Evolutionary conservation across 371 early-diverging fungal species (phyloP).

Genomic region (Rhizopus sp.): DNA sequence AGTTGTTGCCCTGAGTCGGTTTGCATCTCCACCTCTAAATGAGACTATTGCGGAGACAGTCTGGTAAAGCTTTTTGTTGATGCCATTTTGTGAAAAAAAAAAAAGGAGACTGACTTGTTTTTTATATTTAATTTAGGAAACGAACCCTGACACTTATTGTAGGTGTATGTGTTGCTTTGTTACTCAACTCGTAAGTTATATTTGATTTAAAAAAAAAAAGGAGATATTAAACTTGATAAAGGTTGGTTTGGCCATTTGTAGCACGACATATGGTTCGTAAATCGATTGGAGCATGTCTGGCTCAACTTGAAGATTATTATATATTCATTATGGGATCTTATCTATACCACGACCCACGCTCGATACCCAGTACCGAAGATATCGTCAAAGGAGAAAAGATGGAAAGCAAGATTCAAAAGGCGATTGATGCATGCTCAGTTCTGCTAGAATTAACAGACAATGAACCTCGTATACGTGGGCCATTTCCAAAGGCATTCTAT

Average conservation of each 20-base stretch:
- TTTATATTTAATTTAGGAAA: conserved; percentile 33
- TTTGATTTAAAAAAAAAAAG: not conserved
- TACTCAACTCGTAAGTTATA: conserved; percentile 47
- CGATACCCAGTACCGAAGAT: conserved; percentile 28
- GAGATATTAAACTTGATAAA: conserved; percentile 5
- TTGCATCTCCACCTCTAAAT: conserved; percentile 26
- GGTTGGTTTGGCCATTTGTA: conserved; percentile 63
- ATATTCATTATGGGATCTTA: conserved; percentile 45
- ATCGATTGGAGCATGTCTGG: conserved; percentile 40
- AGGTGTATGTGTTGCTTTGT: conserved; percentile 55
- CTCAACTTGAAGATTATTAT: conserved; percentile 48
- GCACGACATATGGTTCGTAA: conserved; percentile 62
- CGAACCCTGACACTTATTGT: conserved; percentile 55
- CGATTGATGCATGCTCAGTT: conserved; percentile 43
- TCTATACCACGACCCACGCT: conserved; percentile 33
- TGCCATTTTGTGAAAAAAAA: not conserved
- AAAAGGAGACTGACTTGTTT: not conserved
- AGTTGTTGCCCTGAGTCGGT: conserved; percentile 45
- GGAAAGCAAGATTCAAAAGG: conserved; percentile 42
- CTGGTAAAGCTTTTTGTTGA: conserved; percentile 29
- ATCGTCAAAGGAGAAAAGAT: conserved; percentile 38
- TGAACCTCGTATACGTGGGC: conserved; percentile 62
- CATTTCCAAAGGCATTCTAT: conserved; percentile 61
- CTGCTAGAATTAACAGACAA: conserved; percentile 55
- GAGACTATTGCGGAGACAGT: conserved; percentile 45